These are phyloP conservation scores for Candida mesenterica DNA, from an alignment of 1,139 yeast genomes.

Conservation along the genomic window DNA sequence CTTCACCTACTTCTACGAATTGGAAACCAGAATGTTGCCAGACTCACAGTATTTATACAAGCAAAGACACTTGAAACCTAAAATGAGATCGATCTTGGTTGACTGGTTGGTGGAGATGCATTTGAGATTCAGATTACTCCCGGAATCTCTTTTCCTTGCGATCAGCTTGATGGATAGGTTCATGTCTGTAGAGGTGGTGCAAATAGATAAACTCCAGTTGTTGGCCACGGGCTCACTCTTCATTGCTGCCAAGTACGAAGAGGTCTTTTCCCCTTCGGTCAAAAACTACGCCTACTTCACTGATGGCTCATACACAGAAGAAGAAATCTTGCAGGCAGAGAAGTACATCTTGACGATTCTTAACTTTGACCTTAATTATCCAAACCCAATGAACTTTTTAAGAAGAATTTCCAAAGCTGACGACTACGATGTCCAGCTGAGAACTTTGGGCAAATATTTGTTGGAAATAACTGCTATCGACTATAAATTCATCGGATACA, in stretches of 20 bases:
- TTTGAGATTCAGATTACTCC: slow-evolving; percentile 77
- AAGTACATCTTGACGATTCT: slow-evolving; percentile 74
- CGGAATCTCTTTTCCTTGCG: slow-evolving; percentile 87
- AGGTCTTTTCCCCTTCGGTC: slow-evolving; percentile 87
- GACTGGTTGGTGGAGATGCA: slow-evolving; percentile 97
- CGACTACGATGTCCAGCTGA: slow-evolving; percentile 86
- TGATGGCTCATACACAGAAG: slow-evolving; percentile 80
- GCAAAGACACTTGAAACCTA: slow-evolving; percentile 77
- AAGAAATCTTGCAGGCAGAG: slow-evolving; percentile 86
- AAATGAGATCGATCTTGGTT: slow-evolving; percentile 84
- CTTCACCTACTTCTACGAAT: slow-evolving; percentile 71
- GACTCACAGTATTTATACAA: slow-evolving; percentile 69
- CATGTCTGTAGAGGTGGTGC: slow-evolving; percentile 76
- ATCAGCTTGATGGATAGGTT: slow-evolving; percentile 90
- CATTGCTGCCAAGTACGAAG: slow-evolving; percentile 95
- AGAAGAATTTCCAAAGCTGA: slow-evolving; percentile 94
- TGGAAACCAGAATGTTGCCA: slow-evolving; percentile 77
- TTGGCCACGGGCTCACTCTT: slow-evolving; percentile 88
- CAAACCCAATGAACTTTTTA: slow-evolving; percentile 91
- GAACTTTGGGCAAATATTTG: slow-evolving; percentile 88
- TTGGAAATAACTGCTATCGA: slow-evolving; percentile 81
- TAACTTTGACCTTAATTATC: slow-evolving; percentile 79
- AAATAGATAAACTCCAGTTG: slow-evolving; percentile 80
- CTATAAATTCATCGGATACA: slow-evolving; percentile 71
- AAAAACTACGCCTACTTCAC: slow-evolving; percentile 86